Base-by-base conservation (phyloP, 2,329 filamentous ascomycete species). In the Aplosporella prunicola region DNA sequence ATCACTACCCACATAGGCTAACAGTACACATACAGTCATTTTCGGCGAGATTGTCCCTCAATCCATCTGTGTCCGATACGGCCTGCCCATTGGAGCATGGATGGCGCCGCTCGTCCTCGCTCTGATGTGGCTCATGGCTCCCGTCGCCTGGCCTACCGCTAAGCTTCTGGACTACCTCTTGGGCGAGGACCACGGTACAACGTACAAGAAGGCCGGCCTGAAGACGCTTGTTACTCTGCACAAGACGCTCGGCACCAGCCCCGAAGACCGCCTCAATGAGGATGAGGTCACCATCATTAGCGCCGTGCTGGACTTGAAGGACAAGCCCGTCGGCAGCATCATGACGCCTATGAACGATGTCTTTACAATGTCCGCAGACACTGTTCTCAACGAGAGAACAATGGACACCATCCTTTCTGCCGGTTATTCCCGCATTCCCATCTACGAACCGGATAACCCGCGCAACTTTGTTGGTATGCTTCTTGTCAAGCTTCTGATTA, bases 281-380 rank as follows among this genome's bases (percentile, higher is more conserved):
- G 91, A 98, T 55, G 91, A 98, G 61, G 91, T 98, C 47, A 96
- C 91, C 43, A 98, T 98, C 58, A 98, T 98, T 61, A 94, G 85
- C 47, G 89, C 91, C 24, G 91, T 96, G 10, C 67, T 98, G 40
- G 91, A 98, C 56, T 69, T 98, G 47, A 98, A 96, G 66, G 88
- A 91, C 48, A 98, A 98, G 66, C 72, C 89, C 0, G 88, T 98
- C 5, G 86, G 85, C 29, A 82, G 78, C 53, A 94, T 98, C 55
- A 98, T 98, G 91, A 98, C 93, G 0, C 91, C 91, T 1, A 96
- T 98, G 83, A 79, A 85, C 30, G 88, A 98, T 55, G 91, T 96
- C 32, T 98, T 93, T 56, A 89, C 83, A 43, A 85, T 98, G 76
- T 87, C 87, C n/a, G 83, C 89, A 35, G 88, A 98, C 52, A 91